Evolutionary conservation across 2,329 filamentous ascomycete genomes (phyloP).

Genomic region (Cryphonectria carpinicola): DNA sequence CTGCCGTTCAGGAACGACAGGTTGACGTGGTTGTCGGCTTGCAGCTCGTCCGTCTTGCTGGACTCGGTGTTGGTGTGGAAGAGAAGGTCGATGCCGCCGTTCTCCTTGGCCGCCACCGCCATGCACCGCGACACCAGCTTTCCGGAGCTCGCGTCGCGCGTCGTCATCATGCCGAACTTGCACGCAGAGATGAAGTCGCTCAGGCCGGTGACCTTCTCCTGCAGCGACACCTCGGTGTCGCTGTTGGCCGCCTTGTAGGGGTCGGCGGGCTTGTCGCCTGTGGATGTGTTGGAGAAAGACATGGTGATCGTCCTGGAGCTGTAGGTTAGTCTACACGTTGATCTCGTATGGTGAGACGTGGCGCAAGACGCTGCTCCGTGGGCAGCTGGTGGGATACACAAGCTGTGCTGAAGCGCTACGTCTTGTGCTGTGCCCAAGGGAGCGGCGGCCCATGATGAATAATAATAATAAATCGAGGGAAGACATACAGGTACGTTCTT

Average conservation of each 20-base stretch:
- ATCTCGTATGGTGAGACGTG: neutral
- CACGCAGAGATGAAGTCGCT: slow-evolving; percentile 68
- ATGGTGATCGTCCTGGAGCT: slow-evolving; percentile 19
- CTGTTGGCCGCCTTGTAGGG: slow-evolving; percentile 78
- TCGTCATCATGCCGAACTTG: slow-evolving; percentile 93
- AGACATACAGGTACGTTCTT: slow-evolving; percentile 20
- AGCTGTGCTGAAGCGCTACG: neutral
- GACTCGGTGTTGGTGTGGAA: slow-evolving; percentile 93
- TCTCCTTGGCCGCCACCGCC: slow-evolving; percentile 81
- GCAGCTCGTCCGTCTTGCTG: slow-evolving; percentile 82
- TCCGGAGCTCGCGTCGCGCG: slow-evolving; percentile 66
- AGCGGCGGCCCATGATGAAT: neutral
- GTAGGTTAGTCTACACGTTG: slow-evolving; percentile 13
- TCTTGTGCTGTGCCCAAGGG: neutral
- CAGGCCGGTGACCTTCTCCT: slow-evolving; percentile 78
- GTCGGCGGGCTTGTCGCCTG: slow-evolving; percentile 67
- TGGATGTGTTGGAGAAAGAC: slow-evolving; percentile 61
- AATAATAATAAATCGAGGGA: slow-evolving; percentile 8
- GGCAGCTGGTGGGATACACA: neutral
- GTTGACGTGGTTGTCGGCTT: slow-evolving; percentile 74
- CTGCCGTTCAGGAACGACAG: slow-evolving; percentile 76
- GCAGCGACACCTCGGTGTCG: slow-evolving; percentile 64
- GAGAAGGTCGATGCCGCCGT: slow-evolving; percentile 77
- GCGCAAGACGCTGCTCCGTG: neutral
- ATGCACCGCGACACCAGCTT: slow-evolving; percentile 81